Conservation (phyloP, 1,284 basidiomycete genomes). For the Austroboletus novae-zelandiae region DNA sequence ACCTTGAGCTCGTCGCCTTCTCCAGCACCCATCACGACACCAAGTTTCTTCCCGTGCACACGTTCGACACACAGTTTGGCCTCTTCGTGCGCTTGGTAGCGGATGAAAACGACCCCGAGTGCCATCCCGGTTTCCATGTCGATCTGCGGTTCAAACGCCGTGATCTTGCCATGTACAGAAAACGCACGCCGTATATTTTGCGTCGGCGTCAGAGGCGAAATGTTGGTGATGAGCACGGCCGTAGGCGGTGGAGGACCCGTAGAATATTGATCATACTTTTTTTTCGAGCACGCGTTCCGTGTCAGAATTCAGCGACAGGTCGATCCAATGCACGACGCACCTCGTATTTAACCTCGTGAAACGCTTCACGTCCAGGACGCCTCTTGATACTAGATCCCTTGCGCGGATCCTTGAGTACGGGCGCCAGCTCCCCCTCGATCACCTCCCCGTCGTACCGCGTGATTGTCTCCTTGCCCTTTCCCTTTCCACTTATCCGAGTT, state of each 20-base stretch:
- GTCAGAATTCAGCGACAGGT: constrained; percentile 9
- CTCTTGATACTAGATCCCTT: constrained; percentile 41
- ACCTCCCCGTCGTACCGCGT: constrained; percentile 57
- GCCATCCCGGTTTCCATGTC: constrained; percentile 80
- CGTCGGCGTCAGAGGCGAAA: constrained; percentile 72
- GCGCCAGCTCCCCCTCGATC: constrained; percentile 44
- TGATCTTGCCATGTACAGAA: constrained; percentile 62
- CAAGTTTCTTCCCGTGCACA: constrained; percentile 54
- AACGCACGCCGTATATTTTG: constrained; percentile 71
- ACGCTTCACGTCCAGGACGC: constrained; percentile 42
- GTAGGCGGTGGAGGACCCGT: constrained; percentile 74
- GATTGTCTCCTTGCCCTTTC: constrained; percentile 59
- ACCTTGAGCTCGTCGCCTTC: constrained; percentile 52
- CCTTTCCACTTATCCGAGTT: constrained; percentile 57
- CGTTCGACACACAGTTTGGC: constrained; percentile 61
- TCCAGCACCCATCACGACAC: constrained; percentile 32
- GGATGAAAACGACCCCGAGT: constrained; percentile 81
- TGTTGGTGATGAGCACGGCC: constrained; percentile 70
- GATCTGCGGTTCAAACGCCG: constrained; percentile 76
- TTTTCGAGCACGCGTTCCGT: not conserved
- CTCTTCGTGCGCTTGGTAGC: constrained; percentile 60
- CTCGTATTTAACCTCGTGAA: constrained; percentile 58
- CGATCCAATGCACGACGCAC: constrained; percentile 40
- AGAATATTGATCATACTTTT: constrained; percentile 81
- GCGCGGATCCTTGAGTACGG: constrained; percentile 56